Base-by-base conservation (phyloP, 192 early-diverging fungal genomes). In the Endogone sp. region DNA sequence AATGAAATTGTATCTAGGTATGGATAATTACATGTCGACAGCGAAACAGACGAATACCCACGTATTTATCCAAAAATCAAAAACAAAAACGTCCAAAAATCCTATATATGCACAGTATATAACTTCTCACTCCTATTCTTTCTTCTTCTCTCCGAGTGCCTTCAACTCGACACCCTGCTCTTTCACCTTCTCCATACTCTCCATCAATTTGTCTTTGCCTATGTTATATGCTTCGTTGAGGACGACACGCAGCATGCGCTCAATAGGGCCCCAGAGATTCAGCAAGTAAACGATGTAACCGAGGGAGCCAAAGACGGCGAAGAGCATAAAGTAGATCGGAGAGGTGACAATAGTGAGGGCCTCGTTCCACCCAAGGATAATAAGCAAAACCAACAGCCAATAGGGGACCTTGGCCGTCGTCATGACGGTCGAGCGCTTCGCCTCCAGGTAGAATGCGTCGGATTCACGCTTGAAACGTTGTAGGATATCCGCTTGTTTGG, bases 291-390 rank as follows among this genome's bases (percentile, higher is more conserved):
- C 68, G 0, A 90, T 80, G 29, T 83, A 84, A n/a, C 79, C 85
- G 23, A 81, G 67, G 13, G 83, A 71, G 22, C 88, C 86, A 3
- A 89, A 64, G 67, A 94, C 64, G 0, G 82, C 76, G 32, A 84
- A 73, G 20, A 88, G 71, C 24, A 96, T 71, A 64, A 96, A 79
- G 67, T 95, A 97, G 13, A 95, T 24, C 24, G 98, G 98, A 70
- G 90, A 97, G 49, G 83, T 86, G 37, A 98, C 68, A 22, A 99
- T 83, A 0, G 90, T 67, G 77, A 94, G 84, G 27, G 95, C 91
- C 78, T 99, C 98, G 70, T 99, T 99, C 94, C 95, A 99, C 24
- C 98, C 98, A 3, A 99, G 81, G 11, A 91, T 67, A 3, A 96
- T 74, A 32, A 93, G 78, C 64, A 94, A 65, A 20, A 88, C 84